These are phyloP conservation scores for Scleromitrula shiraiana DNA, from an alignment of 2,329 filamentous ascomycete species.

Conservation along the genomic window DNA sequence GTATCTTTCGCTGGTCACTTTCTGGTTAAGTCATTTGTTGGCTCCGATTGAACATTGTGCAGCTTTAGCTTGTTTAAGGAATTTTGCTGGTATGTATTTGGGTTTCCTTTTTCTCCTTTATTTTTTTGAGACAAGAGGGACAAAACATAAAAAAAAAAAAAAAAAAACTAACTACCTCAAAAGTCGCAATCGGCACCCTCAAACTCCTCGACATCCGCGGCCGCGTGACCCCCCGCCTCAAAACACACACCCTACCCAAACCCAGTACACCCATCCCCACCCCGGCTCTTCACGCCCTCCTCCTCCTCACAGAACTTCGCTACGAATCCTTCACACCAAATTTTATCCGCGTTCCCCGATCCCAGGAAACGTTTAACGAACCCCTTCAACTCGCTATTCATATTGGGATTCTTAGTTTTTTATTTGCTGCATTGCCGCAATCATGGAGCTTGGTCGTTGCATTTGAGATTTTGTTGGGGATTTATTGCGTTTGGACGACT, in stretches of 20 bases:
- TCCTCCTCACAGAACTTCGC: slow-evolving; percentile 34
- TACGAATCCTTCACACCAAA: slow-evolving; percentile 38
- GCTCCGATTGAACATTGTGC: slow-evolving; percentile 30
- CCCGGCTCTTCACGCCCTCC: slow-evolving; percentile 27
- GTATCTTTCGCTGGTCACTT: slow-evolving; percentile 18
- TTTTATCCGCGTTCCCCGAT: slow-evolving; percentile 28
- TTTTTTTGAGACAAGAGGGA: no score
- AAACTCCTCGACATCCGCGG: slow-evolving; percentile 35
- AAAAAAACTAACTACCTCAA: not conserved
- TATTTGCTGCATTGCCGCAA: slow-evolving; percentile 33
- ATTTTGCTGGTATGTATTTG: slow-evolving; percentile 28
- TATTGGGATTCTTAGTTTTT: slow-evolving; percentile 26
- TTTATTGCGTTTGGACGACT: slow-evolving; percentile 35
- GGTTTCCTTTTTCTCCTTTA: not conserved
- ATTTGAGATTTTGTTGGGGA: slow-evolving; percentile 32
- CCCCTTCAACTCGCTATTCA: slow-evolving; percentile 31
- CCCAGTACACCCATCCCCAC: slow-evolving; percentile 19
- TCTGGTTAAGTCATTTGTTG: slow-evolving; percentile 24
- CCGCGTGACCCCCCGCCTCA: no score
- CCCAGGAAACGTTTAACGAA: slow-evolving; percentile 32
- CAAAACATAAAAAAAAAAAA: not conserved
- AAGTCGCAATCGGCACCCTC: slow-evolving; percentile 33
- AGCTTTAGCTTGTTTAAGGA: slow-evolving; percentile 27
- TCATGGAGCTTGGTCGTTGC: slow-evolving; percentile 30
- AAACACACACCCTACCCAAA: slow-evolving; percentile 28